A percentile compares a stretch with the other conserved stretches of the same genome.
These are phyloP conservation scores for Alternaria tenuissima DNA, from an alignment of 2,329 filamentous ascomycete species.

Conservation along the genomic window DNA sequence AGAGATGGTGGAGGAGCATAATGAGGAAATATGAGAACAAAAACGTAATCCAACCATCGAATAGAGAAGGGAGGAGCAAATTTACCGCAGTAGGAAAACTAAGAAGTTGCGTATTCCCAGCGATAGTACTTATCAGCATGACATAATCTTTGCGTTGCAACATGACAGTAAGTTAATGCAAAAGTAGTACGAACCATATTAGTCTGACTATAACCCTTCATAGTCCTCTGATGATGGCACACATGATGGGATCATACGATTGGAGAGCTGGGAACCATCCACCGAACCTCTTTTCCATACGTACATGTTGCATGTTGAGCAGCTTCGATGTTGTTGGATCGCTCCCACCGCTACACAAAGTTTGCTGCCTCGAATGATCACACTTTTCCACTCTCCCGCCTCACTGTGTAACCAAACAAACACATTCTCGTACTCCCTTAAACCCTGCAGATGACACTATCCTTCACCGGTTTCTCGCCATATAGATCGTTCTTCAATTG, in stretches of 20 bases:
- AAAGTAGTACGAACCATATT: background rate
- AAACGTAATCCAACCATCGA: background rate
- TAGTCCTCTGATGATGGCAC: background rate
- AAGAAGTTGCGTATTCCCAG: background rate
- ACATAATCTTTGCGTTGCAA: background rate
- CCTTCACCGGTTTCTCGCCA: conserved; percentile 4
- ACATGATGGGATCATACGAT: background rate
- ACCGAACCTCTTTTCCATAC: background rate
- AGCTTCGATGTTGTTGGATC: background rate
- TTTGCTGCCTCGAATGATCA: background rate
- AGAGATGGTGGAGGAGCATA: background rate
- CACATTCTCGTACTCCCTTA: background rate
- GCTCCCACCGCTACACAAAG: background rate
- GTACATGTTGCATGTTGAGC: background rate
- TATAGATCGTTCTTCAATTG: background rate
- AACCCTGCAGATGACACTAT: background rate
- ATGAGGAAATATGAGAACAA: background rate
- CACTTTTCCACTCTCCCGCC: background rate
- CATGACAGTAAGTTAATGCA: background rate
- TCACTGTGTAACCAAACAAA: conserved; percentile 4
- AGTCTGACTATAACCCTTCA: background rate
- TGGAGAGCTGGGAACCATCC: background rate
- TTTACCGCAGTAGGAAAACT: background rate
- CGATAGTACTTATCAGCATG: no score
- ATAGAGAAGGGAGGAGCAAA: background rate